A percentile compares a stretch with the other conserved stretches of the same genome.
These are phyloP conservation scores for Galeopsis tetrahit DNA, from an alignment of 257 asterid species.

Conservation along the genomic window DNA sequence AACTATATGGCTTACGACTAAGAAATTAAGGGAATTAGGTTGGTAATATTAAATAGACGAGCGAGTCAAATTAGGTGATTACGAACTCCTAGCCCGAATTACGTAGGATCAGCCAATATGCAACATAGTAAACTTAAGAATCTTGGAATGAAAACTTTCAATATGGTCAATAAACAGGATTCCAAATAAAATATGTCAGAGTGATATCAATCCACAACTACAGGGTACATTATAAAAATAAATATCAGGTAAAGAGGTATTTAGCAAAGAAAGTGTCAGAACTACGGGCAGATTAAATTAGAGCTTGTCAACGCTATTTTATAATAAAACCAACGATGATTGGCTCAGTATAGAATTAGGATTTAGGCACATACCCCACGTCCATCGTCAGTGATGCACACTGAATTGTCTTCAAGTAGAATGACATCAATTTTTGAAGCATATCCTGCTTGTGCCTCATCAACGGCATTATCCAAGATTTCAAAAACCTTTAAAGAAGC, in stretches of 20 bases:
- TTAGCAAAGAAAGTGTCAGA: background rate
- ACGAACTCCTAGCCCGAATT: conserved; percentile 1
- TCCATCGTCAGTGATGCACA: conserved; percentile 89
- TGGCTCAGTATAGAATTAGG: conserved; percentile 24
- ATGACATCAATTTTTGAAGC: conserved; percentile 85
- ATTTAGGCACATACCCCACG: conserved; percentile 82
- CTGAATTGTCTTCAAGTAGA: conserved; percentile 80
- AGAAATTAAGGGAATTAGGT: background rate
- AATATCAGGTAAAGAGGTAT: background rate
- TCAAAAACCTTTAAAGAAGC: conserved; percentile 70
- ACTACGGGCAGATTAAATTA: background rate
- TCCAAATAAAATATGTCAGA: background rate
- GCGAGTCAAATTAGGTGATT: background rate
- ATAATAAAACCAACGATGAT: background rate
- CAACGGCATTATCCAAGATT: conserved; percentile 96
- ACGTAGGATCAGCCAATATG: background rate
- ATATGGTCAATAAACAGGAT: background rate
- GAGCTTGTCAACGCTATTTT: background rate
- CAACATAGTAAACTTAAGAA: background rate
- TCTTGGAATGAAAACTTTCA: background rate
- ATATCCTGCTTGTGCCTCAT: conserved; percentile 96
- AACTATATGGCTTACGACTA: background rate
- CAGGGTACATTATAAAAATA: background rate
- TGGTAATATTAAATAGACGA: background rate
- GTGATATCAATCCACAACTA: background rate